These are phyloP conservation scores for Cymbopogon citratus DNA, from an alignment of 176 grass and related monocot genomes.

Conservation along the genomic window DNA sequence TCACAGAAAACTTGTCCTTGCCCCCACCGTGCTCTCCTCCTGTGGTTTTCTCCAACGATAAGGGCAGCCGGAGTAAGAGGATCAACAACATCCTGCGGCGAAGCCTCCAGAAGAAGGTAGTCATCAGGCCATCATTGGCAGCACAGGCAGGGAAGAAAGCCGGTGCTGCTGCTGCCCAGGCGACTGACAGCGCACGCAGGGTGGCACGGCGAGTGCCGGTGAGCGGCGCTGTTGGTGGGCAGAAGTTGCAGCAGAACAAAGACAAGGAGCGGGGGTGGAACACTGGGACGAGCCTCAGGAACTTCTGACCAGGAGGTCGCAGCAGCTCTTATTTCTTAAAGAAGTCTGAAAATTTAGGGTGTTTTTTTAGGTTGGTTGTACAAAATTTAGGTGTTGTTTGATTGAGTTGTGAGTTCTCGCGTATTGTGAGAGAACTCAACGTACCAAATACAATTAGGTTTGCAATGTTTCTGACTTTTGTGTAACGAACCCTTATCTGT, in stretches of 20 bases:
- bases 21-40: constrained; percentile 24
- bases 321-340: too few species aligned
- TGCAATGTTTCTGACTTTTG: neutral
- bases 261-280: constrained; percentile 79
- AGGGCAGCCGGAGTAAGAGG: constrained; percentile 43
- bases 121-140: constrained; percentile 43
- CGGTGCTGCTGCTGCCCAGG: neutral
- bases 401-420: constrained; percentile 19
- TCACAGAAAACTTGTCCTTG: constrained; percentile 21
- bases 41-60: too few species aligned
- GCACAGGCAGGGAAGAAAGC: constrained; percentile 41
- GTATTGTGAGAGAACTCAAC: constrained; percentile 32
- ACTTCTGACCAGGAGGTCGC: constrained; percentile 7
- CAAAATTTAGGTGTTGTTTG: neutral
- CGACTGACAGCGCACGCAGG: constrained; percentile 34
- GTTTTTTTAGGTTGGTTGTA: neutral
- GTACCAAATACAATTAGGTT: neutral
- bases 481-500: neutral
- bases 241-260: constrained; percentile 28
- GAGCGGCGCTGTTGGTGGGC: neutral
- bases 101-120: constrained; percentile 96
- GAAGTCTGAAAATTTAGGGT: too few species aligned
- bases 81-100: constrained; percentile 74
- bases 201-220: constrained; percentile 26
- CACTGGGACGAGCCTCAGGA: constrained; percentile 32